These are phyloP conservation scores for Exophiala xenobiotica DNA, from an alignment of 2,329 filamentous ascomycete species.

Conservation along the genomic window DNA sequence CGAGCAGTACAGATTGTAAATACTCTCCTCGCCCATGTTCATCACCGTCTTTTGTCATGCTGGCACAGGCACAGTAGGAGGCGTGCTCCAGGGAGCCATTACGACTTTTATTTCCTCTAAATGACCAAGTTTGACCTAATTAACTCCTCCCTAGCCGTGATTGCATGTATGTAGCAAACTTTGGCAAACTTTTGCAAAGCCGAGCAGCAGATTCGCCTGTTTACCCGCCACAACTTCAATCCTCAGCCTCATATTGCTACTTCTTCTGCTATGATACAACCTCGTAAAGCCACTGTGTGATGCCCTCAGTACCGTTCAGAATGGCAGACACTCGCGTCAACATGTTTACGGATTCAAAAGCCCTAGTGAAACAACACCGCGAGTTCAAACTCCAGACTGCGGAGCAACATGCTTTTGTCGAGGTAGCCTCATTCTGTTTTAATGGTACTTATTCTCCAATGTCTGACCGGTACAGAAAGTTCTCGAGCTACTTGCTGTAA, in stretches of 20 bases:
- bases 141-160: not conserved
- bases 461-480: constrained; percentile 16
- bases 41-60: not conserved
- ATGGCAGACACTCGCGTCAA: constrained; percentile 11
- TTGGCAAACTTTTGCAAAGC: too few species aligned
- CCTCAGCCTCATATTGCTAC: too few species aligned
- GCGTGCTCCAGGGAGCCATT: not conserved
- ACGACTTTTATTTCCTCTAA: not conserved
- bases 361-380: constrained; percentile 8
- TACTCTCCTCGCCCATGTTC: too few species aligned
- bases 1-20: too few species aligned
- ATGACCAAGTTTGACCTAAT: not conserved
- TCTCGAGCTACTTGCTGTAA: constrained; percentile 6
- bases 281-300: not conserved
- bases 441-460: not conserved
- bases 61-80: not conserved
- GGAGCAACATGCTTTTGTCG: constrained; percentile 13
- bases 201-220: too few species aligned
- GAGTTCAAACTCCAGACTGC: constrained; percentile 13
- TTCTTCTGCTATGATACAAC: too few species aligned
- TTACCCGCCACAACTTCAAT: too few species aligned
- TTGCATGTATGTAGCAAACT: too few species aligned
- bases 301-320: not conserved
- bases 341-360: constrained; percentile 2
- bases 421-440: constrained; percentile 4